These are phyloP conservation scores for Colletotrichum sp. DNA, from an alignment of 2,329 filamentous ascomycete species.

Conservation along the genomic window DNA sequence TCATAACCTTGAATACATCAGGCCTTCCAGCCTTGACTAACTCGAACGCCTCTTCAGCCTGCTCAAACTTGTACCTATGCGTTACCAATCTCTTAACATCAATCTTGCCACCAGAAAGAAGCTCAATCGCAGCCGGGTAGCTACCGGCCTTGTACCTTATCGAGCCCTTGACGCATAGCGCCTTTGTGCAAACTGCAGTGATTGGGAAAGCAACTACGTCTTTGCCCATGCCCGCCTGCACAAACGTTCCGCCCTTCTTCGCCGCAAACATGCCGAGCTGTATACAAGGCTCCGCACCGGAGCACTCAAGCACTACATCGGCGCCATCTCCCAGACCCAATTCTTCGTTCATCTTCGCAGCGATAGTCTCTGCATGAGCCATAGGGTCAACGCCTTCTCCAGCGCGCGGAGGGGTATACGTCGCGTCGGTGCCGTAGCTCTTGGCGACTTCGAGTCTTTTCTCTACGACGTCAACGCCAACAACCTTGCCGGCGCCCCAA, in stretches of 20 bases:
- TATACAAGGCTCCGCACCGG: constrained; percentile 36
- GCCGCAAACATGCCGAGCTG: not conserved
- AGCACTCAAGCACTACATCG: constrained; percentile 33
- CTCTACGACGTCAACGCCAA: not conserved
- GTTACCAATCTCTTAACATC: not conserved
- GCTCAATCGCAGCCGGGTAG: not conserved
- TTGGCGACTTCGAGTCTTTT: not conserved
- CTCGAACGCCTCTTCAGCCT: not conserved
- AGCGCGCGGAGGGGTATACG: not conserved
- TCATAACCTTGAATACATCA: not conserved
- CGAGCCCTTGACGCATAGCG: not conserved
- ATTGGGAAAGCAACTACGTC: not conserved
- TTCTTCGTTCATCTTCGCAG: not conserved
- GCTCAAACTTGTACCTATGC: not conserved
- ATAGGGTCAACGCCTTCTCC: not conserved
- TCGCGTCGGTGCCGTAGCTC: not conserved
- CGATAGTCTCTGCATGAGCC: not conserved
- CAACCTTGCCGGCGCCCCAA: not conserved
- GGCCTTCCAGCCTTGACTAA: not conserved
- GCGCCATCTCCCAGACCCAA: not conserved
- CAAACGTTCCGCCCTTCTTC: not conserved
- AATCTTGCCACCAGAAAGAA: not conserved
- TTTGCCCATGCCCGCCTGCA: not conserved
- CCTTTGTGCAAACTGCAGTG: not conserved
- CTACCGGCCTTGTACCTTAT: not conserved